Conservation (phyloP, 2,329 filamentous ascomycete species). For the Aspergillus unguis region DNA sequence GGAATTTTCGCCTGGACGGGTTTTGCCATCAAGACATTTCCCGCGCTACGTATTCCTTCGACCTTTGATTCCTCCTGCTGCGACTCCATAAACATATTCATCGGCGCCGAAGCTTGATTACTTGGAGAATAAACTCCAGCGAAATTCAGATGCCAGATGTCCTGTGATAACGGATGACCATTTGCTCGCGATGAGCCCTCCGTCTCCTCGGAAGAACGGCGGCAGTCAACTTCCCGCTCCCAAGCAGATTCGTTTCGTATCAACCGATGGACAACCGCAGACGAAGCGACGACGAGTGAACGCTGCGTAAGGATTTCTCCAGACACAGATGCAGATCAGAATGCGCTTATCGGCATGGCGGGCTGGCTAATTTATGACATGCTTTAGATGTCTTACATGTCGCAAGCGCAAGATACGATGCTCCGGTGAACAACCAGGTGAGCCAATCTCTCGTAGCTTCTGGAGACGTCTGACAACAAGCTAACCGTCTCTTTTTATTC, state of each 20-base stretch:
- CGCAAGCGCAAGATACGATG: conserved; percentile 73
- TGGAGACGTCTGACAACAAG: background rate
- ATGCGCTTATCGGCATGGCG: conserved; percentile 11
- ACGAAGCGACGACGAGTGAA: conserved; percentile 75
- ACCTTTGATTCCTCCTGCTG: conserved; percentile 8
- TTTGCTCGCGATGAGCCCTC: conserved; percentile 40
- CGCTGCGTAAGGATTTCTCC: conserved; percentile 59
- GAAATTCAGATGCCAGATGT: conserved; percentile 28
- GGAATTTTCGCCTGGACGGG: conserved; percentile 19
- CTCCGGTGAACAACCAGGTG: conserved; percentile 65
- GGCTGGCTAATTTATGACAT: background rate
- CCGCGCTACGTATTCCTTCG: conserved; percentile 13
- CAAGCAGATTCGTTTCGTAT: conserved; percentile 69
- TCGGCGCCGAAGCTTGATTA: conserved; percentile 13
- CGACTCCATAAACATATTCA: conserved; percentile 10
- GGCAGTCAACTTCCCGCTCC: conserved; percentile 30
- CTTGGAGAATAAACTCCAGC: conserved; percentile 3
- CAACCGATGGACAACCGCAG: conserved; percentile 75
- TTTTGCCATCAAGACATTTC: conserved; percentile 17
- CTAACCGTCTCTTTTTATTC: conserved; percentile 7
- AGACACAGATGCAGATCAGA: conserved; percentile 1
- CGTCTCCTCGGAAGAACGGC: conserved; percentile 37
- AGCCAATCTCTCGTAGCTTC: conserved; percentile 2
- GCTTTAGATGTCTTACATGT: conserved; percentile 64
- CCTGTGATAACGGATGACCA: conserved; percentile 32